phyloP scores from a whole-genome alignment of 805 yeast species.

The Pichia paraexigua region DNA sequence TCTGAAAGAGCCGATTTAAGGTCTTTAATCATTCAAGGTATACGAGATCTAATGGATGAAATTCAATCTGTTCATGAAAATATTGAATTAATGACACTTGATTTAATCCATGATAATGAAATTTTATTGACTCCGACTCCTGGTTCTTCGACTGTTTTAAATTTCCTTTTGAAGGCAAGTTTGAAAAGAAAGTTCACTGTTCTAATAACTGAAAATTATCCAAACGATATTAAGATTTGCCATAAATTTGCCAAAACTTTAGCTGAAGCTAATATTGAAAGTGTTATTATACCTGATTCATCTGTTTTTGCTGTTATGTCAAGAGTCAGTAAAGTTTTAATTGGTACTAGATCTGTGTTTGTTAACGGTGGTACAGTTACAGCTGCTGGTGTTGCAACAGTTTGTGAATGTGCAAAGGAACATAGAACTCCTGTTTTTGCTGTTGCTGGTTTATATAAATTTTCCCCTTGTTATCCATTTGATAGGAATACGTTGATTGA shows the following conservation, averaged over 20 bases:
- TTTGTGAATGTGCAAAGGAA: conserved; percentile 92
- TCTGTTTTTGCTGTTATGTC: conserved; percentile 95
- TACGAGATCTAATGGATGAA: conserved; percentile 87
- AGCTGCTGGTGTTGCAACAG: conserved; percentile 84
- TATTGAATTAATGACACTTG: conserved; percentile 83
- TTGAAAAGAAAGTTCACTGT: conserved; percentile 89
- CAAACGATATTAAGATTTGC: conserved; percentile 74
- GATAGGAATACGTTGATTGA: conserved; percentile 77
- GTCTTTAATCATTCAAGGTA: conserved; percentile 83
- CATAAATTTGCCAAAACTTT: conserved; percentile 73
- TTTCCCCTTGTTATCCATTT: conserved; percentile 88
- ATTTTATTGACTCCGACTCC: conserved; percentile 90
- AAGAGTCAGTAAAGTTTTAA: conserved; percentile 89
- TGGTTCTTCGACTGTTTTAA: conserved; percentile 78
- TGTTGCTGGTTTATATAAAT: conserved; percentile 87
- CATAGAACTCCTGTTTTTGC: conserved; percentile 95
- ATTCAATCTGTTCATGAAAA: conserved; percentile 84
- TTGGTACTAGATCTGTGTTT: conserved; percentile 87
- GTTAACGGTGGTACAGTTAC: conserved; percentile 95
- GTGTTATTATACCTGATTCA: conserved; percentile 87
- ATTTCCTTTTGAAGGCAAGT: conserved; percentile 79
- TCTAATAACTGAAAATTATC: conserved; percentile 83
- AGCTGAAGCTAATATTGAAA: conserved; percentile 79
- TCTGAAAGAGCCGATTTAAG: conserved; percentile 51
- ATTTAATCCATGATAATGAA: conserved; percentile 89